phyloP scores from a whole-genome alignment of 2,329 filamentous ascomycete genomes.

The Ceratocystiopsis brevicomis region DNA sequence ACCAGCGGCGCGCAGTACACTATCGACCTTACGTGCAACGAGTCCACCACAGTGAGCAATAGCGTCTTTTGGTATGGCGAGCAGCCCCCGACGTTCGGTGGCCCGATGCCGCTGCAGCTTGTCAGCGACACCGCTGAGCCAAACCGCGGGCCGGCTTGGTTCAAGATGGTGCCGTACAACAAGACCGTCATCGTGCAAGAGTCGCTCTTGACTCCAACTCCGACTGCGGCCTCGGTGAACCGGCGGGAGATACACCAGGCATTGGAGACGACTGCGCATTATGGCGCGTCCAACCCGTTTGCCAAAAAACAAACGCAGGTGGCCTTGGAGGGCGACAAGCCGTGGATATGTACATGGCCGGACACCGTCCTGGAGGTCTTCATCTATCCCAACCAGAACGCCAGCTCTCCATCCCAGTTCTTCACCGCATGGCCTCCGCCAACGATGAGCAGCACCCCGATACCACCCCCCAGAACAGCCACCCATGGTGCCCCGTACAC shows the following conservation, averaged over 20 bases:
- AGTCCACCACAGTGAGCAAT: constrained; percentile 16
- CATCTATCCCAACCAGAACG: constrained; percentile 35
- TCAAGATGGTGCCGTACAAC: constrained; percentile 29
- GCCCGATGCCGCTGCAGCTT: constrained; percentile 22
- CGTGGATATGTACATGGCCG: constrained; percentile 42
- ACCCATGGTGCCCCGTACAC: neutral
- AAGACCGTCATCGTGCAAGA: constrained; percentile 37
- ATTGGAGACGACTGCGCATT: neutral
- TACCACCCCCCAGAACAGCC: neutral
- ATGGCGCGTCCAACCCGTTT: constrained; percentile 9
- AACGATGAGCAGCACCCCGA: constrained; percentile 4
- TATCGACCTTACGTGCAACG: constrained; percentile 21
- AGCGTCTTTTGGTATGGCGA: constrained; percentile 32
- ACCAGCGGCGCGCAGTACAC: constrained; percentile 19
- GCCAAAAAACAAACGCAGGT: constrained; percentile 18
- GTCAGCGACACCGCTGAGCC: constrained; percentile 32
- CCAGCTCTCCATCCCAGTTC: constrained; percentile 14
- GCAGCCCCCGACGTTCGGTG: constrained; percentile 27
- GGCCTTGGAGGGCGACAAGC: constrained; percentile 28
- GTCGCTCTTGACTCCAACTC: constrained; percentile 15
- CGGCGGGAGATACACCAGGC: constrained; percentile 7
- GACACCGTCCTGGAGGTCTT: constrained; percentile 35
- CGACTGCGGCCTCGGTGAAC: constrained; percentile 7
- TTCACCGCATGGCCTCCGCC: constrained; percentile 4
- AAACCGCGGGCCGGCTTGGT: constrained; percentile 33